Evolutionary conservation across 2,329 filamentous ascomycete species (phyloP).

Genomic region (Colletotrichum gigasporum): DNA sequence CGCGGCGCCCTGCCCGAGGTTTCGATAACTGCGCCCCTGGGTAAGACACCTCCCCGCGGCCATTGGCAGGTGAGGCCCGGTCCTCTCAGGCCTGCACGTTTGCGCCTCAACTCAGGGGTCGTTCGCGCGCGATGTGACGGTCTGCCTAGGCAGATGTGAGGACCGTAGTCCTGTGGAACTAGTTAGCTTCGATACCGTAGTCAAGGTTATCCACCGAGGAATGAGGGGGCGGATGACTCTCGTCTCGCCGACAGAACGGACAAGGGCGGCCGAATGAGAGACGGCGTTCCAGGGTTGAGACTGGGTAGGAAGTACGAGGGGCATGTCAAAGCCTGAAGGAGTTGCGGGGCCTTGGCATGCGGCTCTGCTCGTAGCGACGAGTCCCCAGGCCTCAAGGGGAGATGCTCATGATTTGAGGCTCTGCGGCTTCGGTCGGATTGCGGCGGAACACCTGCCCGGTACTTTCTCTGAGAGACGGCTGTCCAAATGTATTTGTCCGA

Average conservation of each 20-base stretch:
- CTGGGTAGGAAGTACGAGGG: not conserved
- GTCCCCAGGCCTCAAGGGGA: not conserved
- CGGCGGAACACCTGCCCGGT: not conserved
- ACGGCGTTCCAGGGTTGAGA: not conserved
- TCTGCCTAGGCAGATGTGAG: constrained; percentile 8
- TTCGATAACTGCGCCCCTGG: not conserved
- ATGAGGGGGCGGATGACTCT: constrained; percentile 1
- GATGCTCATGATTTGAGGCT: not conserved
- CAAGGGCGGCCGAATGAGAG: not conserved
- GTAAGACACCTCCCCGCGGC: not conserved
- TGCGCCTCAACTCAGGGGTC: constrained; percentile 1
- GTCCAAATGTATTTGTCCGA: too few species aligned
- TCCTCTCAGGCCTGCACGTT: not conserved
- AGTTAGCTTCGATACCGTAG: not conserved
- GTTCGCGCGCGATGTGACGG: constrained; percentile 1
- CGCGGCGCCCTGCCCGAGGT: not conserved
- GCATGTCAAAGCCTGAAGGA: not conserved
- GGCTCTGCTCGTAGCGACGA: not conserved
- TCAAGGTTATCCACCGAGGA: not conserved
- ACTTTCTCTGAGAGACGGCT: too few species aligned
- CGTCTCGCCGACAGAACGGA: constrained; percentile 9
- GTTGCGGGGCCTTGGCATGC: not conserved
- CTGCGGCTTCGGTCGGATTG: constrained; percentile 6
- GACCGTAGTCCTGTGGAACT: not conserved
- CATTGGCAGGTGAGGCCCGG: not conserved